A percentile compares a stretch with the other conserved stretches of the same genome.
phyloP scores from a whole-genome alignment of 495 filamentous ascomycete genomes.

The Penicillium flavigenum region DNA sequence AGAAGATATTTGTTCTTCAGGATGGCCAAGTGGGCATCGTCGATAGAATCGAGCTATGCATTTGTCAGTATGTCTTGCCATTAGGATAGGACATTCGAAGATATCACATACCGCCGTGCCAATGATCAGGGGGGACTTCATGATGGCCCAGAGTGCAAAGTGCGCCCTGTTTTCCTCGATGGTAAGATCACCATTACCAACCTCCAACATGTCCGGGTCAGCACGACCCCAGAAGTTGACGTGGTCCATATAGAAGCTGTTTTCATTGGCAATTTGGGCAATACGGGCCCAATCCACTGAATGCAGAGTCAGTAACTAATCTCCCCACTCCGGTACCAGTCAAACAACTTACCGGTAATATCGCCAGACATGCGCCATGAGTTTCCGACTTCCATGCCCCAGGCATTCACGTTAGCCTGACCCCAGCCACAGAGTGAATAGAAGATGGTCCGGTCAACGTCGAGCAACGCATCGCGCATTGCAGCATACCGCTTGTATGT shows the following conservation, averaged over 20 bases:
- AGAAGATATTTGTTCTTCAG: slow-evolving; percentile 60
- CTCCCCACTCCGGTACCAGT: slow-evolving; percentile 8
- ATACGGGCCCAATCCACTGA: slow-evolving; percentile 45
- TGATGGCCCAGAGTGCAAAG: slow-evolving; percentile 56
- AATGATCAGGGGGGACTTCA: slow-evolving; percentile 60
- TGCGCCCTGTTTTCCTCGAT: slow-evolving; percentile 48
- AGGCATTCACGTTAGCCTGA: slow-evolving; percentile 48
- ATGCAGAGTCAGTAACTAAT: slow-evolving; percentile 9
- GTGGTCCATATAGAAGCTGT: slow-evolving; percentile 47
- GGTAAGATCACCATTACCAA: slow-evolving; percentile 61
- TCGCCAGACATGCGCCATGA: slow-evolving; percentile 59
- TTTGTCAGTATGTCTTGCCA: slow-evolving; percentile 7
- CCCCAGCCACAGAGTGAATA: slow-evolving; percentile 71
- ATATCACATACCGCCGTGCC: slow-evolving; percentile 46
- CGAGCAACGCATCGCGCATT: slow-evolving; percentile 62
- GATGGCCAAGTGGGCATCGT: slow-evolving; percentile 45
- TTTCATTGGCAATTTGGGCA: slow-evolving; percentile 41
- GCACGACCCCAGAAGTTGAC: slow-evolving; percentile 56
- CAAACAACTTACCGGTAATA: slow-evolving; percentile 42
- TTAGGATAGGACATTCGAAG: slow-evolving; percentile 3
- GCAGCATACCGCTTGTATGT: slow-evolving; percentile 51
- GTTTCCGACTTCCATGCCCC: slow-evolving; percentile 51
- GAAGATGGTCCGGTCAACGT: slow-evolving; percentile 54
- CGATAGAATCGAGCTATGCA: slow-evolving; percentile 44
- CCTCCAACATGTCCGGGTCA: slow-evolving; percentile 69